Base-by-base conservation (phyloP, 1,284 basidiomycete species). In the Trichosporon asahii region DNA sequence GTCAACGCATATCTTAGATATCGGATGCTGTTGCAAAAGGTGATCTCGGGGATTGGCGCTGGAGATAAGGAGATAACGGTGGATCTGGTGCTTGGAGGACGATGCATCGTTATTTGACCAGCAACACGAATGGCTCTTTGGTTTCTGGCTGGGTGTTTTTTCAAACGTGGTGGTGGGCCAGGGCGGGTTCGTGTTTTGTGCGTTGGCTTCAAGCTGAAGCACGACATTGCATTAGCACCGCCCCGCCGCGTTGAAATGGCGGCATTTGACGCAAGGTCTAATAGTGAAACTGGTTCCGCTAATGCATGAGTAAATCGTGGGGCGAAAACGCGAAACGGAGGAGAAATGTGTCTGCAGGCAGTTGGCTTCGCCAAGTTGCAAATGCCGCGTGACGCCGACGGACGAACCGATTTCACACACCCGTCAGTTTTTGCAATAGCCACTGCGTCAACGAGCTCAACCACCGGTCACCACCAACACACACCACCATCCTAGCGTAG, bases 1-100 rank as follows among this genome's bases (percentile, higher is more conserved):
- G 15, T n/a, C 40, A 21, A 53, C 49, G n/a, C 23, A 53, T 53
- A 21, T 25, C 49, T 53, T 53, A 53, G 49, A 53, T 53, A 53
- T 23, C 49, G 49, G 49, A 53, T 9, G 49, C 49, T 12, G 49
- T 53, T 53, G 49, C 49, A 53, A 53, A 53, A 53, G 49, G 11
- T 53, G 49, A 53, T 53, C 49, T 53, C 49, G 49, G 49, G 49
- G 23, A 53, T 53, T 53, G 49, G 49, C 49, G 49, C 49, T 53
- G 7, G 49, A 53, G 49, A 53, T 53, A 53, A 53, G 49, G 23
- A 53, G 49, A 53, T 53, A 53, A 53, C 49, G 21, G 49, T 53
- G 49, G 21, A 53, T 23, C 21, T 25, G 21, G 49, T 23, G 5
- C 15, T 18, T 8, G 49, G 49, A 25, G 49, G 49, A 5, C 18